These are phyloP conservation scores for Phialemonium atrogriseum DNA, from an alignment of 2,329 filamentous ascomycete species.

Conservation along the genomic window DNA sequence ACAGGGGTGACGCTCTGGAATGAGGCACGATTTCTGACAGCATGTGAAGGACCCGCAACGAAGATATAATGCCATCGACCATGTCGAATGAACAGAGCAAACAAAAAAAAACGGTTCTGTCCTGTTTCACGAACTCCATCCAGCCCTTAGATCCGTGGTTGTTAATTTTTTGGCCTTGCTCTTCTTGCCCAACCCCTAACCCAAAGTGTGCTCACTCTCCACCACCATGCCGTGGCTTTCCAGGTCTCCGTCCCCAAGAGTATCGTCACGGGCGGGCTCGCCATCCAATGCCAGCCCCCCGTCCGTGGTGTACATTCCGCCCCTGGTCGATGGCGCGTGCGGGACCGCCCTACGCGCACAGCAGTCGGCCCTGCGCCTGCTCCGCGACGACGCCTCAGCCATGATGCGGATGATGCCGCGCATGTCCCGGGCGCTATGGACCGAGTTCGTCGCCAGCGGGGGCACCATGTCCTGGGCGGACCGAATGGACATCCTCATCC, in stretches of 20 bases:
- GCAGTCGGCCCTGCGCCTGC: slow-evolving; percentile 11
- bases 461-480: slow-evolving; percentile 12
- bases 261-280: slow-evolving; percentile 1
- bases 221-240: slow-evolving; percentile 5
- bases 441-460: slow-evolving; percentile 9
- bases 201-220: too few relatives aligned
- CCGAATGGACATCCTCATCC: slow-evolving; percentile 14
- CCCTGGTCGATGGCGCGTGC: slow-evolving; percentile 25
- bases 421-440: slow-evolving; percentile 11
- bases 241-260: slow-evolving; percentile 2
- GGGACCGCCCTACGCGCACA: slow-evolving; percentile 22
- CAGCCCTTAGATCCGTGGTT: too few relatives aligned
- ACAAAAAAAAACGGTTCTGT: too few relatives aligned
- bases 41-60: too few relatives aligned
- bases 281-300: slow-evolving; percentile 1
- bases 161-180: too few relatives aligned
- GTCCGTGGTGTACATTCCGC: slow-evolving; percentile 24
- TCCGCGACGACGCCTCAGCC: slow-evolving; percentile 15
- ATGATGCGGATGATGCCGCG: slow-evolving; percentile 14
- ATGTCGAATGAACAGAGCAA: too few relatives aligned
- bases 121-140: too few relatives aligned
- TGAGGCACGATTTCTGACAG: too few relatives aligned
- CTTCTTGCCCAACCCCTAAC: too few relatives aligned
- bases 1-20: too few relatives aligned
- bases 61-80: too few relatives aligned